Evolutionary conservation across 192 early-diverging fungal species (phyloP), one percentile per base, ranked within the genome.

Genomic region (Coemansia sp.): DNA sequence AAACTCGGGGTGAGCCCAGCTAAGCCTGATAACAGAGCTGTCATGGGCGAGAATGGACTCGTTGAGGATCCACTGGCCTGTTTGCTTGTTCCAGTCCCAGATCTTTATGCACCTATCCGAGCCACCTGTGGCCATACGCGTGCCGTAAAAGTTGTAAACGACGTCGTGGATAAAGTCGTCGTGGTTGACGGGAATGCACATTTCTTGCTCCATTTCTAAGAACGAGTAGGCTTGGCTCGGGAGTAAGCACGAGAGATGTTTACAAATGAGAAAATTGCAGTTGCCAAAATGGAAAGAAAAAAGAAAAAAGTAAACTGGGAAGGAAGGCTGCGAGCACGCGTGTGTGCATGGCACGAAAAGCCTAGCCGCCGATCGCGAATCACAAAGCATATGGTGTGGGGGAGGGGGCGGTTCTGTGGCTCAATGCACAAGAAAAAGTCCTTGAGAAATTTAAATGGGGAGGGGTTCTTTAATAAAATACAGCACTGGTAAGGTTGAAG

Each of bases 1-100:
- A 80, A 91, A 97, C 71, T 97, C 96, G n/a, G 96, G 95, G 83
- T 95, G 93, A n/a, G 93, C 91, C 93, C 93, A 98, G 50, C 86
- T 83, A n/a, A 92, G 88, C 69, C 89, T 91, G 13, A 95, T 70
- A 20, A 97, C 86, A 2, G 90, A 91, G 59, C 90, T 86, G 62
- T 96, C 95, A 77, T 97, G 96, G 3, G 70, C 79, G 1, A 35
- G 18, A 84, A 94, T 86, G 11, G 88, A 79, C 66, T 92, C 92
- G 69, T 86, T 91, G 16, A 88, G 74, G 53, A 88, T 84, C 94
- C 94, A 98, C 38, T 74, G 70, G 36, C 85, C 85, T 0, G 78
- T 84, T 9, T 85, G 78, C 50, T 91, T 86, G 63, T 86, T 81
- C 65, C 86, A 85, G 72, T 95, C 94, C 94, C 94, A 97, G 23